Evolutionary conservation across 345 rosid species (phyloP).

Genomic region (Jatropha curcas): DNA sequence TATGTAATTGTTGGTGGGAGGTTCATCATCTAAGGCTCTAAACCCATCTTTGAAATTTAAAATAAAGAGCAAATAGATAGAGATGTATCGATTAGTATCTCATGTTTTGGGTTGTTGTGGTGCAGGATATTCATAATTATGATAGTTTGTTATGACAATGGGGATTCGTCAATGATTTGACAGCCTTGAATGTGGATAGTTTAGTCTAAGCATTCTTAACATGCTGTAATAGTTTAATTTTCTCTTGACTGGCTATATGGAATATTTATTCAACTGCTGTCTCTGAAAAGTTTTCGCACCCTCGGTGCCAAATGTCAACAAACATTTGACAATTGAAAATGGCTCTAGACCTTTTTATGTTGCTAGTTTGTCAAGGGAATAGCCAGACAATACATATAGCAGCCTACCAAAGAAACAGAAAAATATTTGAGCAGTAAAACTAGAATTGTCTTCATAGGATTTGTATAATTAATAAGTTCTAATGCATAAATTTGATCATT

Average conservation of each 20-base stretch:
- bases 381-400: background rate
- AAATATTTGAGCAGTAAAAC: too few relatives aligned
- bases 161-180: conserved; percentile 8
- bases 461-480: too few relatives aligned
- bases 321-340: background rate
- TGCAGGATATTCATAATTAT: background rate
- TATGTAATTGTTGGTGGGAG: background rate
- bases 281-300: background rate
- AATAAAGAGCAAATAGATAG: too few relatives aligned
- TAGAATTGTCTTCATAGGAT: too few relatives aligned
- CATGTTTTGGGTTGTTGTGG: background rate
- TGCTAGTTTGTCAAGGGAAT: background rate
- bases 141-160: background rate
- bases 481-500: too few relatives aligned
- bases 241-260: too few relatives aligned
- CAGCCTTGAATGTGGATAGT: conserved; percentile 14
- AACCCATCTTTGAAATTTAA: too few relatives aligned
- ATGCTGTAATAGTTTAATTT: background rate
- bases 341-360: background rate
- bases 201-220: background rate
- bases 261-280: background rate
- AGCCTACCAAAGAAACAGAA: too few relatives aligned
- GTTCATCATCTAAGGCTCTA: too few relatives aligned
- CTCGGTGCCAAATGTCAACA: background rate
- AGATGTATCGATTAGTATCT: too few relatives aligned